Conservation (phyloP, 257 asterid genomes). For the Leonotis leonurus region DNA sequence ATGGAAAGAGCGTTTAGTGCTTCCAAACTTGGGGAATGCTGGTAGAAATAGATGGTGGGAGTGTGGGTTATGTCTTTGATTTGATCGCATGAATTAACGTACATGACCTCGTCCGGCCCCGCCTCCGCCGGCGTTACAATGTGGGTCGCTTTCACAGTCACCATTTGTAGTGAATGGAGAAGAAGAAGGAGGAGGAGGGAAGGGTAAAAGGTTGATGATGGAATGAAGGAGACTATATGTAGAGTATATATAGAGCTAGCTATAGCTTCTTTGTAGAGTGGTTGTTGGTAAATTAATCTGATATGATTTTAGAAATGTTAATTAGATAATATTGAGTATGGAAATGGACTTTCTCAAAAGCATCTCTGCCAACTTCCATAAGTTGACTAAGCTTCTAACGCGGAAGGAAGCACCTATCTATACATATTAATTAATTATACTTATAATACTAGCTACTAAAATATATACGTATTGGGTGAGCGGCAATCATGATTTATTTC, state of each 20-base stretch:
- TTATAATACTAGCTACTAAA: not conserved
- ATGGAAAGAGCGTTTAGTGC: not conserved
- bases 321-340: too few relatives aligned
- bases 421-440: too few relatives aligned
- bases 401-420: too few relatives aligned
- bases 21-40: slow-evolving; percentile 12
- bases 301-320: too few relatives aligned
- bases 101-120: slow-evolving; percentile 33
- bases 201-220: not conserved
- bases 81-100: slow-evolving; percentile 43
- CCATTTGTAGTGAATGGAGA: too few relatives aligned
- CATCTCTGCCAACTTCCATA: slow-evolving; percentile 1
- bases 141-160: slow-evolving; percentile 31
- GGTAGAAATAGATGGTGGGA: slow-evolving; percentile 50
- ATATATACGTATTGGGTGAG: not conserved
- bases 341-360: too few relatives aligned
- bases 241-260: not conserved
- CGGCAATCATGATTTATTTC: not conserved
- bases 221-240: not conserved
- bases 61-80: slow-evolving; percentile 46
- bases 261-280: too few relatives aligned
- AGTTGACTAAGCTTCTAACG: slow-evolving; percentile 4
- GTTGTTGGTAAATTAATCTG: too few relatives aligned
- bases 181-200: not conserved
- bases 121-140: slow-evolving; percentile 53